phyloP scores from a whole-genome alignment of 805 yeast species.

The Nakazawaea sp. region DNA sequence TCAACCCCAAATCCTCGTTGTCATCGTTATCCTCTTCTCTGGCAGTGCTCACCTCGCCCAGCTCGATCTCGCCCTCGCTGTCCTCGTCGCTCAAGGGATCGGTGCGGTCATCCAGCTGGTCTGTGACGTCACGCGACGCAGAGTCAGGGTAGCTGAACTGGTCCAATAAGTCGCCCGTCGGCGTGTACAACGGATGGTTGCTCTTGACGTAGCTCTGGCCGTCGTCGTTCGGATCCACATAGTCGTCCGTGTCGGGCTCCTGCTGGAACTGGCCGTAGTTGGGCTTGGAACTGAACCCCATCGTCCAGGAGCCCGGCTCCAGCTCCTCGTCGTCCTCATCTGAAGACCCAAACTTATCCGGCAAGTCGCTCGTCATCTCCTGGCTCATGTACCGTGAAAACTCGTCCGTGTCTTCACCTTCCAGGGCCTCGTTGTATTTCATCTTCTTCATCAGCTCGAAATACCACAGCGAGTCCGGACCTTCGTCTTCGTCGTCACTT shows the following conservation, averaged over 20 bases:
- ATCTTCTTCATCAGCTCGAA: conserved; percentile 10
- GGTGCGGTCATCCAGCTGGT: conserved; percentile 4
- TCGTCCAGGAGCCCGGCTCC: conserved; percentile 14
- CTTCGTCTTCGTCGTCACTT: conserved; percentile 14
- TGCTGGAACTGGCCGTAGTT: conserved; percentile 5
- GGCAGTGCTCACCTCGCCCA: not conserved
- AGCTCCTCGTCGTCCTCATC: conserved; percentile 57
- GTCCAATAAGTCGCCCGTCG: conserved; percentile 21
- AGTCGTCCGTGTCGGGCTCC: conserved; percentile 50
- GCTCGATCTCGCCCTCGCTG: not conserved
- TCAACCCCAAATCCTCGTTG: conserved; percentile 11
- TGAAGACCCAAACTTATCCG: conserved; percentile 41
- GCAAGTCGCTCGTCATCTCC: conserved; percentile 52
- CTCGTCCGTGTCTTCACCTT: conserved; percentile 32
- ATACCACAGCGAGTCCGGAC: conserved; percentile 8
- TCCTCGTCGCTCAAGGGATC: conserved; percentile 8
- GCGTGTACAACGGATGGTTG: conserved; percentile 53
- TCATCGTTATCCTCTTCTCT: not conserved
- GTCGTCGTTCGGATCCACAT: conserved; percentile 76
- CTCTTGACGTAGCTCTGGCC: conserved; percentile 66
- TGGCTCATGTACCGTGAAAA: conserved; percentile 72
- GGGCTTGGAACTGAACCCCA: conserved; percentile 9
- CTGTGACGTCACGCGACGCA: not conserved
- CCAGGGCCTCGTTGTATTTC: conserved; percentile 21
- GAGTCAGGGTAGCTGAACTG: conserved; percentile 2